Conservation (phyloP, 31 red algal species). For the Bonnemaisonia californica region DNA sequence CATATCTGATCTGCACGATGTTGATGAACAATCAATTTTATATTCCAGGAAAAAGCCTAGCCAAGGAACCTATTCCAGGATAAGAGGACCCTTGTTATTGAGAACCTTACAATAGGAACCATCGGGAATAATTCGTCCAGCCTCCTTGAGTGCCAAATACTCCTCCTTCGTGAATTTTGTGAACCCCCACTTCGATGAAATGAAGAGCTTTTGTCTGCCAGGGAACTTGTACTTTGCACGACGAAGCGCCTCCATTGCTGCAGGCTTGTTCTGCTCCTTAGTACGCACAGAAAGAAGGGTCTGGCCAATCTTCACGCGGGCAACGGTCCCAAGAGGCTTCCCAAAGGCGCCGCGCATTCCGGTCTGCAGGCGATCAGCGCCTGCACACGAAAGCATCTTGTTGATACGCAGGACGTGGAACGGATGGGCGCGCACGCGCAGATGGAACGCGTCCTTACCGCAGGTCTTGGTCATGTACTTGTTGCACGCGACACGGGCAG, state of each 20-base stretch:
- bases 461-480: slow-evolving; percentile 94
- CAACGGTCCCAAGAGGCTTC: slow-evolving; percentile 97
- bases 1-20: too few species aligned
- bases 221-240: slow-evolving; percentile 99
- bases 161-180: slow-evolving; percentile 95
- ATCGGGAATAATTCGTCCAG: slow-evolving; percentile 83
- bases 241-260: slow-evolving; percentile 89
- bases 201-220: slow-evolving; percentile 93
- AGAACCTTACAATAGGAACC: slow-evolving; percentile 88
- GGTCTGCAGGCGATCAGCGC: slow-evolving; percentile 98
- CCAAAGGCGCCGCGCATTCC: slow-evolving; percentile 99
- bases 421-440: slow-evolving; percentile 96
- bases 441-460: slow-evolving; percentile 97
- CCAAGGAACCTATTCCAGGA: slow-evolving; percentile 6
- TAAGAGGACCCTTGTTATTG: slow-evolving; percentile 77
- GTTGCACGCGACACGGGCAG: slow-evolving; percentile 96
- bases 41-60: background rate
- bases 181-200: slow-evolving; percentile 96
- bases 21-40: background rate
- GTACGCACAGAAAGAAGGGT: slow-evolving; percentile 91
- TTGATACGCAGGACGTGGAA: slow-evolving; percentile 99
- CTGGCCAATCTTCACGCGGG: slow-evolving; percentile 98
- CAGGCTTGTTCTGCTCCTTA: slow-evolving; percentile 83
- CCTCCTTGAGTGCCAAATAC: slow-evolving; percentile 78
- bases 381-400: slow-evolving; percentile 99